Evolutionary conservation across 1,139 yeast genomes (phyloP).

Genomic region (Protomyces inundatus): DNA sequence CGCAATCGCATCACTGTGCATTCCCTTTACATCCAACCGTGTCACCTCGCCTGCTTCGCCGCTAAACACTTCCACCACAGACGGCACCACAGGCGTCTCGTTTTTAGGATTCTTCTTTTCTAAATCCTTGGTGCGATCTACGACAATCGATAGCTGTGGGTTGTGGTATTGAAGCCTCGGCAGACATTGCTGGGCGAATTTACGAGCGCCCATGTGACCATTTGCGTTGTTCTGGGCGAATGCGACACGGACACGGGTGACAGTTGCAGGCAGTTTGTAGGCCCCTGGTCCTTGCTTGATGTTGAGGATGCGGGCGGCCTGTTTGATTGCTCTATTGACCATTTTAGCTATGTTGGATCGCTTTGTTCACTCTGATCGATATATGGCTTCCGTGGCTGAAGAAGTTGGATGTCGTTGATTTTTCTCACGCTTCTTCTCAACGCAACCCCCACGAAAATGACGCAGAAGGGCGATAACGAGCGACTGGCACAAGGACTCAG

Average conservation of each 20-base stretch:
- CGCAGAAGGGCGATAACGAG: background rate
- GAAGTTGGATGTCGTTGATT: background rate
- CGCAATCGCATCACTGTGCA: constrained; percentile 18
- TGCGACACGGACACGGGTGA: constrained; percentile 3
- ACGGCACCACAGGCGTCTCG: background rate
- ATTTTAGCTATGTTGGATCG: background rate
- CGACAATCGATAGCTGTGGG: constrained; percentile 6
- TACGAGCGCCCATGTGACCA: constrained; percentile 25
- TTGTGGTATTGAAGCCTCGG: constrained; percentile 20
- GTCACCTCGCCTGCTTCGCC: background rate
- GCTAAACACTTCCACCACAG: background rate
- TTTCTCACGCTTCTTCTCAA: background rate
- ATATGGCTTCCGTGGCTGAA: background rate
- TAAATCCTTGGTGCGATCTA: background rate
- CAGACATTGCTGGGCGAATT: constrained; percentile 14
- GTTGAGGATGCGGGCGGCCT: constrained; percentile 1
- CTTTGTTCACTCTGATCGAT: background rate
- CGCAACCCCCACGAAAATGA: background rate
- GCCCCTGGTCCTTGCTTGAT: constrained; percentile 7
- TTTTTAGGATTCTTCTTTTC: background rate
- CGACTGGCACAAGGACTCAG: too few relatives aligned
- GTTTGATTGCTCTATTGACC: constrained; percentile 15
- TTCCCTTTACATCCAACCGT: background rate
- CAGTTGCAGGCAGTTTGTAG: constrained; percentile 1
- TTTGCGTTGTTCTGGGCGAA: constrained; percentile 18